These are phyloP conservation scores for Pyronema domesticum DNA, from an alignment of 495 filamentous ascomycete genomes.

Conservation along the genomic window DNA sequence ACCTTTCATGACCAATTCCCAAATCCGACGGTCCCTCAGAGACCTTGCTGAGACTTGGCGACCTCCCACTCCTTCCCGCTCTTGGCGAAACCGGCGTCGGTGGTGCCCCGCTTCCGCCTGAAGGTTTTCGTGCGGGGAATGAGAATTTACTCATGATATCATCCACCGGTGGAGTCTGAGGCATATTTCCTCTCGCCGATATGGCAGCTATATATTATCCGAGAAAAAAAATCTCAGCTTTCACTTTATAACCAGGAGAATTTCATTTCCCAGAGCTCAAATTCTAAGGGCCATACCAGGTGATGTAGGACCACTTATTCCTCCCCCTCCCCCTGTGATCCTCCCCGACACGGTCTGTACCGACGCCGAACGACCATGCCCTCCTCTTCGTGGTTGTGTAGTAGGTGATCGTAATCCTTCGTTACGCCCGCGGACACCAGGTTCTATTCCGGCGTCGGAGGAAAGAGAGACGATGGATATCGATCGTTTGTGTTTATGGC, in stretches of 20 bases:
- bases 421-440: slow-evolving; percentile 28
- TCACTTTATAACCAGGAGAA: neutral
- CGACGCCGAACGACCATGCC: slow-evolving; percentile 22
- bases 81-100: slow-evolving; percentile 11
- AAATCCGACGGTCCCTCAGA: slow-evolving; percentile 18
- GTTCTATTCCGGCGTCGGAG: slow-evolving; percentile 33
- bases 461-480: slow-evolving; percentile 92
- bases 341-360: slow-evolving; percentile 18
- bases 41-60: slow-evolving; percentile 15
- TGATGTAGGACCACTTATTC: slow-evolving; percentile 14
- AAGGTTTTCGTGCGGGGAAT: slow-evolving; percentile 10
- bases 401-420: slow-evolving; percentile 17
- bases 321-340: slow-evolving; percentile 6
- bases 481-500: slow-evolving; percentile 51
- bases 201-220: neutral
- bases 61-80: slow-evolving; percentile 5
- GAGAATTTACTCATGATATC: slow-evolving; percentile 11
- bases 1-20: neutral
- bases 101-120: slow-evolving; percentile 2
- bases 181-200: neutral
- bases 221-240: neutral
- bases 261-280: neutral
- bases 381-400: slow-evolving; percentile 9
- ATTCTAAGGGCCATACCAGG: slow-evolving; percentile 13
- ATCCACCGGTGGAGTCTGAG: slow-evolving; percentile 14